Percentiles rank a stretch among this genome's conserved stretches.
Evolutionary conservation across 768 basidiomycete species (phyloP).

Genomic region (Amanita phalloides): DNA sequence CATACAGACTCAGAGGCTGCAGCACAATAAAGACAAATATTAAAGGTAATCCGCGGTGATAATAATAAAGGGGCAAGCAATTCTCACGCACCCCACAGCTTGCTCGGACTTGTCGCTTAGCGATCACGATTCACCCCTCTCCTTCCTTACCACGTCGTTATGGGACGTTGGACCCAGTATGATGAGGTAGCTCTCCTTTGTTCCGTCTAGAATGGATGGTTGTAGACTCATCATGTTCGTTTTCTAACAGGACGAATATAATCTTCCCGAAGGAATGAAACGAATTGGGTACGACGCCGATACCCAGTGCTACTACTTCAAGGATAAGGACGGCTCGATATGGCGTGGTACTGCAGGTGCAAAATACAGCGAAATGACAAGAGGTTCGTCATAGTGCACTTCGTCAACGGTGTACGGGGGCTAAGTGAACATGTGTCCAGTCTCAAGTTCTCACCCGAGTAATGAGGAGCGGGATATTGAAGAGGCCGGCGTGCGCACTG

Average conservation of each 20-base stretch:
- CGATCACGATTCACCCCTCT: neutral
- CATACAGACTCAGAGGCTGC: neutral
- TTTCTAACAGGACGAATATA: conserved; percentile 31
- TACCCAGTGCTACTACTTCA: conserved; percentile 54
- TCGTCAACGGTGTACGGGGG: neutral
- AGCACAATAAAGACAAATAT: neutral
- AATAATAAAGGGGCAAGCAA: neutral
- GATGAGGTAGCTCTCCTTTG: conserved; percentile 25
- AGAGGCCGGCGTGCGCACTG: conserved; percentile 25
- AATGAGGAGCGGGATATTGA: conserved; percentile 34
- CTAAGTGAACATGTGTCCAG: conserved; percentile 10
- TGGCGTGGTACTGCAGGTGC: conserved; percentile 54
- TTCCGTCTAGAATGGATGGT: neutral
- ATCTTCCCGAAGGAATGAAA: conserved; percentile 46
- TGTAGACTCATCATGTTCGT: neutral
- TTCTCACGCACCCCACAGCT: neutral
- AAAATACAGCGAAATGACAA: conserved; percentile 46
- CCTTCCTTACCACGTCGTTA: neutral
- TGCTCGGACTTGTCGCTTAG: neutral
- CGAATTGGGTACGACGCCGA: conserved; percentile 75
- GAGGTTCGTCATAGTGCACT: conserved; percentile 19
- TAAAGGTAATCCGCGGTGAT: too few species aligned
- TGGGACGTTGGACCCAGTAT: conserved; percentile 35
- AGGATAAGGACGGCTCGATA: conserved; percentile 40
- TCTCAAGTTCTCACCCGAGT: conserved; percentile 14